Evolutionary conservation across 768 basidiomycete genomes (phyloP), one percentile per base, ranked within the genome.

Genomic region (Cystofilobasidium ferigula): DNA sequence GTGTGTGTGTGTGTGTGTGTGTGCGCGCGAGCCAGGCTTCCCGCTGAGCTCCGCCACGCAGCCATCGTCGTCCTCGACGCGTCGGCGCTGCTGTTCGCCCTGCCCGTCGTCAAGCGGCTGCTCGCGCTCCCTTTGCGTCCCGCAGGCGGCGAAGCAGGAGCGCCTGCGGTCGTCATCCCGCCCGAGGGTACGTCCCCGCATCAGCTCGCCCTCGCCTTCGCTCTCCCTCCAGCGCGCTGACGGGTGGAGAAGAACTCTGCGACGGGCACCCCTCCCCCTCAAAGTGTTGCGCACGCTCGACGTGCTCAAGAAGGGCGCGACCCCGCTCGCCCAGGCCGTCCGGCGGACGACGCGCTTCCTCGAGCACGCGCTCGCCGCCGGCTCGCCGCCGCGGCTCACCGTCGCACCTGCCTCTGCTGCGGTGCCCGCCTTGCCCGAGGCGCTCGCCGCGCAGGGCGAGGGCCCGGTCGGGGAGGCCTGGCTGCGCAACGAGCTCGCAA

Each of bases 281-380:
- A n/a, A n/a, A 94, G 91, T 87, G 12, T 81, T 95, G 32, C 93
- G 91, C 72, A 93, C 91, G 0, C 81, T 95, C 2, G 92, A 95
- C 73, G 78, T 93, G 1, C 82, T 94, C 72, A 95, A 95, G 82
- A 95, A 94, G 74, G 91, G 91, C 0, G 84, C 85, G 0, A 86
- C 81, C 32, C 77, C 82, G 0, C 80, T 90, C 14, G 89, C 91
- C 0, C 83, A 87, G 72, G 84, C 85, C 32, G 91, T 91, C 1
- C 86, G 92, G 26, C 81, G 86, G 0, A 92, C 91, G 16, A 90
- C 91, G 14, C 85, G 92, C 28, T 85, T 90, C 61, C 81, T 95
- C 48, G 92, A 95, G 75, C 84, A 85, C 0, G 86, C 89, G 75
- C 88, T 91, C 43, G 89, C 3, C 30, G 26, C 10, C 45, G 20